Conservation (phyloP, 2,329 filamentous ascomycete genomes). For the Penicillium polonicum region DNA sequence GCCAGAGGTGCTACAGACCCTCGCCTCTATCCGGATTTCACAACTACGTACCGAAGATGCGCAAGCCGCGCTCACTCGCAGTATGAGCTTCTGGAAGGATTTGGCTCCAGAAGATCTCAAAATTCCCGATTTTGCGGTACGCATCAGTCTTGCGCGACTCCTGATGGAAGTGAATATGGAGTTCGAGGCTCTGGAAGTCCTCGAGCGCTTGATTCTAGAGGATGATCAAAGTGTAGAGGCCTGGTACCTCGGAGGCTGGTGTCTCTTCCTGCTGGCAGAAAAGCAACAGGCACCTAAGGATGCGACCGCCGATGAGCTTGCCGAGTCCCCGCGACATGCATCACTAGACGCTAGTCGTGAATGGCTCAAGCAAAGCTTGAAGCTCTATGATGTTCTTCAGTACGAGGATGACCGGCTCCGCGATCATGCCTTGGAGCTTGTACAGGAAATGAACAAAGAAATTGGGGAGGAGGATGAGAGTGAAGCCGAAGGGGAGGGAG, state of each 20-base stretch:
- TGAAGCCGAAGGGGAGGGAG: conserved; percentile 55
- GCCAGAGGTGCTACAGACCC: conserved; percentile 89
- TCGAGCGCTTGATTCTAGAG: conserved; percentile 79
- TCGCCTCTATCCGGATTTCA: conserved; percentile 90
- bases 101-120: conserved; percentile 67
- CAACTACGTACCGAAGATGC: conserved; percentile 80
- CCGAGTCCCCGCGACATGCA: conserved; percentile 56
- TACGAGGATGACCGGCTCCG: conserved; percentile 61
- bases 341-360: conserved; percentile 72
- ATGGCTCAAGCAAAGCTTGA: conserved; percentile 79
- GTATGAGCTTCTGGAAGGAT: conserved; percentile 79
- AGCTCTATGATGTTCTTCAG: conserved; percentile 72
- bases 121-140: conserved; percentile 81
- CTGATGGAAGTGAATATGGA: conserved; percentile 90
- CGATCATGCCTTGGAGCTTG: conserved; percentile 46
- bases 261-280: conserved; percentile 67
- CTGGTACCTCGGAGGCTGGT: conserved; percentile 97
- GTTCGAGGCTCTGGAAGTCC: conserved; percentile 76
- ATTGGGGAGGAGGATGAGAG: conserved; percentile 62
- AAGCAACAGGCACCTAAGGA: conserved; percentile 44
- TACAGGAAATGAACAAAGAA: conserved; percentile 59
- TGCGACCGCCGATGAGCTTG: conserved; percentile 33
- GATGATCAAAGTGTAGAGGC: conserved; percentile 94
- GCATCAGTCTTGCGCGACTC: conserved; percentile 78
- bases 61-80: conserved; percentile 70